These are phyloP conservation scores for Diversispora epigaea DNA, from an alignment of 192 early-diverging fungal genomes.

Conservation along the genomic window DNA sequence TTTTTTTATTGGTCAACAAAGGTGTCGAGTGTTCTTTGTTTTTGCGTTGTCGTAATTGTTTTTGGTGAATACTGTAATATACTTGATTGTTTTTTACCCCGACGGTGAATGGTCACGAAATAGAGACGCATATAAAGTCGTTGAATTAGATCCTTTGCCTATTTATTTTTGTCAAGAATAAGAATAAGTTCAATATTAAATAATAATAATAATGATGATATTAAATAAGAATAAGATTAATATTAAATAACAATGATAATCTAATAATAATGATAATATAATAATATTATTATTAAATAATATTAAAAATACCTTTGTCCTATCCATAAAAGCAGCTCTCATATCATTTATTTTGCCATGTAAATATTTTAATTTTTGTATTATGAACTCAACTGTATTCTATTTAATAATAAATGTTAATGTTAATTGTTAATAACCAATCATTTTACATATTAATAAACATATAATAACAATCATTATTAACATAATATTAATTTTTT, in stretches of 20 bases:
- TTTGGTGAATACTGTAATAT: neutral
- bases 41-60: too few species aligned
- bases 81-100: neutral
- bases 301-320: constrained; percentile 24
- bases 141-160: constrained; percentile 21
- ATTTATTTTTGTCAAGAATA: neutral
- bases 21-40: too few species aligned
- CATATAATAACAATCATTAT: neutral
- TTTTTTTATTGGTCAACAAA: too few species aligned
- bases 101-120: neutral
- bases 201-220: neutral
- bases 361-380: constrained; percentile 5
- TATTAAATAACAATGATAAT: neutral
- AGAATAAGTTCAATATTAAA: neutral
- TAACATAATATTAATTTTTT: neutral
- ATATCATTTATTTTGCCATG: constrained; percentile 28
- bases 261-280: neutral
- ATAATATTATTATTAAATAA: too few species aligned
- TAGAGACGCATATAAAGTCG: constrained; percentile 22
- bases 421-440: too few species aligned
- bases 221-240: neutral
- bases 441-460: neutral
- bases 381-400: constrained; percentile 12
- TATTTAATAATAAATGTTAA: neutral
- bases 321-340: constrained; percentile 24